phyloP scores from a whole-genome alignment of 2,329 filamentous ascomycete species.

The Diaporthe aspalathi region DNA sequence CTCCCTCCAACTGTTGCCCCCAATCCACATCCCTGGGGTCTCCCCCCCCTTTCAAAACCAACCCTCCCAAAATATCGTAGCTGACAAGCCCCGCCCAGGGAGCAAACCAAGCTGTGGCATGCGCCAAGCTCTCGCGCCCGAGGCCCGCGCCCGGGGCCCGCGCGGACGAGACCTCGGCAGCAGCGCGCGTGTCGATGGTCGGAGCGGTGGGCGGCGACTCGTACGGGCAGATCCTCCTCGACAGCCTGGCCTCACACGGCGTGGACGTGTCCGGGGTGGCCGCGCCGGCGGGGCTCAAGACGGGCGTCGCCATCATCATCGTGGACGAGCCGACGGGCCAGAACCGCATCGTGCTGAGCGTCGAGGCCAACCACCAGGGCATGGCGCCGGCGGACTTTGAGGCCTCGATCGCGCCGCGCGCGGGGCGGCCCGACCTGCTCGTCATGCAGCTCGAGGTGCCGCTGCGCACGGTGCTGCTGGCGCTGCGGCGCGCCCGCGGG shows the following conservation, averaged over 20 bases:
- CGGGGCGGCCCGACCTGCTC: conserved; percentile 67
- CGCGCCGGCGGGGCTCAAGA: conserved; percentile 59
- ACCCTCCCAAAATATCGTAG: background rate
- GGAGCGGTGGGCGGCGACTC: conserved; percentile 78
- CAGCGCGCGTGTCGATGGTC: conserved; percentile 71
- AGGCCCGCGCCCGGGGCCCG: conserved; percentile 52
- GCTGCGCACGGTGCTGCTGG: conserved; percentile 71
- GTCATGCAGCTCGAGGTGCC: conserved; percentile 86
- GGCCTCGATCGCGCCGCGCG: background rate
- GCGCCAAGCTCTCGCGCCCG: conserved; percentile 79
- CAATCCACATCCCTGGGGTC: too few species aligned
- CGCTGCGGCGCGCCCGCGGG: conserved; percentile 63
- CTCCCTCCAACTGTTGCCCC: too few species aligned
- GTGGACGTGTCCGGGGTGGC: conserved; percentile 69
- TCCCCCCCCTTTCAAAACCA: too few species aligned
- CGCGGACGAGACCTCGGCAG: conserved; percentile 56
- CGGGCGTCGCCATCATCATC: conserved; percentile 79
- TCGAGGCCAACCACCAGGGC: conserved; percentile 72
- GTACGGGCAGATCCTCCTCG: conserved; percentile 70
- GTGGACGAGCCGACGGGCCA: conserved; percentile 79
- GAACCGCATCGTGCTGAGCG: conserved; percentile 80
- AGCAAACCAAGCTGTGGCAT: conserved; percentile 93
- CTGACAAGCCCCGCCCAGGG: conserved; percentile 57
- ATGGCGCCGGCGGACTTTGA: conserved; percentile 26
- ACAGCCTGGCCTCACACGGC: conserved; percentile 69